These are phyloP conservation scores for Ceratobasidium sp. DNA, from an alignment of 1,284 basidiomycete genomes.

Conservation along the genomic window DNA sequence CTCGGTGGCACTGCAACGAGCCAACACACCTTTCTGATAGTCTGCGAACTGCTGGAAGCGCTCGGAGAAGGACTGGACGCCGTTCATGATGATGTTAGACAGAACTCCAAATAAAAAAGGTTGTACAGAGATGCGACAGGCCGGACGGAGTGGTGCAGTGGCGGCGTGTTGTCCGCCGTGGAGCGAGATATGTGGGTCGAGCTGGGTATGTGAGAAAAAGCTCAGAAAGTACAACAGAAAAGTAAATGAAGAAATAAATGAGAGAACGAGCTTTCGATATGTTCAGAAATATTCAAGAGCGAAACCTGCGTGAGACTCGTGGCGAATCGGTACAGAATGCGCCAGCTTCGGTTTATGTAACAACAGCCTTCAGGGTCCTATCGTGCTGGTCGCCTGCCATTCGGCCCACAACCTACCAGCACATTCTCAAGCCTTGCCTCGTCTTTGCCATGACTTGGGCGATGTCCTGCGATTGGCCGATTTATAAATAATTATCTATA, in stretches of 20 bases:
- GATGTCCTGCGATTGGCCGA: not conserved
- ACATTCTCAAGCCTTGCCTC: not conserved
- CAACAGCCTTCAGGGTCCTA: too few species aligned
- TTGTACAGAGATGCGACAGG: not conserved
- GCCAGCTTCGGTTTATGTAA: not conserved
- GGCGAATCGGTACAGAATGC: not conserved
- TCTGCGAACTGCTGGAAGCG: constrained; percentile 30
- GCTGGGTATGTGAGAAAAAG: not conserved
- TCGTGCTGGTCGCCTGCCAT: too few species aligned
- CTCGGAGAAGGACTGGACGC: not conserved
- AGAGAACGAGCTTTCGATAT: constrained; percentile 33
- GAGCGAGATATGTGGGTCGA: not conserved
- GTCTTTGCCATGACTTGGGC: not conserved
- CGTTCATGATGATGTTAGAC: constrained; percentile 2
- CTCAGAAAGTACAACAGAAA: not conserved
- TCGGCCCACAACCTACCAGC: too few species aligned
- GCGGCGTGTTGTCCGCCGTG: not conserved
- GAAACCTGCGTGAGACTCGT: constrained; percentile 34
- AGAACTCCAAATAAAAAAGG: not conserved
- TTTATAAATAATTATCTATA: not conserved
- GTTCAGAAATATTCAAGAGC: constrained; percentile 32
- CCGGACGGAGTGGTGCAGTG: not conserved
- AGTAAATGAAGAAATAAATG: constrained; percentile 25
- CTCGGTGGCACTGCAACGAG: not conserved
- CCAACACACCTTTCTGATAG: constrained; percentile 21